A percentile compares a stretch with the other conserved stretches of the same genome.
Evolutionary conservation across 768 basidiomycete genomes (phyloP).

Genomic region (Termitomyces titanicus): DNA sequence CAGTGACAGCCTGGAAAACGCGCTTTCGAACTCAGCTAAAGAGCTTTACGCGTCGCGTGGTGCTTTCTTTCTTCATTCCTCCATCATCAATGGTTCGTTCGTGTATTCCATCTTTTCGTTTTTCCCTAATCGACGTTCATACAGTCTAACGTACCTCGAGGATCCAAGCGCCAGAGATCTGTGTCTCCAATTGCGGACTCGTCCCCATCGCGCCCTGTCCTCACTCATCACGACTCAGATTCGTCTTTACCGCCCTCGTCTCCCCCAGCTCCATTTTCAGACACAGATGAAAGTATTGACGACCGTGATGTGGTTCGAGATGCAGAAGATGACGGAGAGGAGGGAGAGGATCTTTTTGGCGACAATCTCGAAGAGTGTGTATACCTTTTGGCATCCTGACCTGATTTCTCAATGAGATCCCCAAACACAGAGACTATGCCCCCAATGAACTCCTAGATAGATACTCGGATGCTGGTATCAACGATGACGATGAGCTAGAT

Average conservation of each 20-base stretch:
- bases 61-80: constrained; percentile 14
- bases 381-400: constrained; percentile 1
- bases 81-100: constrained; percentile 34
- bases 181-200: constrained; percentile 50
- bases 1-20: constrained; percentile 16
- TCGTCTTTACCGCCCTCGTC: constrained; percentile 87
- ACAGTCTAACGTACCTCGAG: constrained; percentile 32
- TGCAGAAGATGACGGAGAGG: constrained; percentile 70
- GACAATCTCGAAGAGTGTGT: constrained; percentile 72
- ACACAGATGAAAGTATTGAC: constrained; percentile 78
- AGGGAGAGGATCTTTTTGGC: constrained; percentile 91
- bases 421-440: constrained; percentile 75
- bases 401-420: constrained; percentile 8
- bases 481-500: constrained; percentile 74
- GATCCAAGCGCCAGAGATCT: constrained; percentile 62
- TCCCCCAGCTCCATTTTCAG: constrained; percentile 78
- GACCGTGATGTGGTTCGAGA: constrained; percentile 66
- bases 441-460: constrained; percentile 77
- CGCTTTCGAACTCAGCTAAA: constrained; percentile 41
- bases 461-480: constrained; percentile 84
- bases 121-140: not conserved
- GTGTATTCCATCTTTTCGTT: constrained; percentile 1
- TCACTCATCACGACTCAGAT: constrained; percentile 52
- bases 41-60: constrained; percentile 43
- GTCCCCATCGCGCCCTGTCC: constrained; percentile 39